Conservation (phyloP, 345 rosid species). For the Salix suchowensis region DNA sequence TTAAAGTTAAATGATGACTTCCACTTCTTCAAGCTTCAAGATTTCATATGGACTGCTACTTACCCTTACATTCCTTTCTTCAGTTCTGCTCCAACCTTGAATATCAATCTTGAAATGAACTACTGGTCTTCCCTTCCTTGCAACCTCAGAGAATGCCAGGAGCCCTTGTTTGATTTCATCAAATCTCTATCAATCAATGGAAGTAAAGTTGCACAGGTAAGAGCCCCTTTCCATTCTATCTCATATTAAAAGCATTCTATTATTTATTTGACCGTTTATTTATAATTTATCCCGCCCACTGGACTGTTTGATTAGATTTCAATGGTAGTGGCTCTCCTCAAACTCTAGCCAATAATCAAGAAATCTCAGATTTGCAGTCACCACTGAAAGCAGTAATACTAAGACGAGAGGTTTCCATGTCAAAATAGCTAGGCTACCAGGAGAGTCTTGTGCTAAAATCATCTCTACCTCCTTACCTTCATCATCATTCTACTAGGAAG, state of each 20-base stretch:
- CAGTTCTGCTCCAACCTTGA: slow-evolving; percentile 88
- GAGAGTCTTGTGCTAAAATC: background rate
- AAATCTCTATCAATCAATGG: slow-evolving; percentile 70
- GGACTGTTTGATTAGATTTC: background rate
- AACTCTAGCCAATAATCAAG: background rate
- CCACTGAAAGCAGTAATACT: background rate
- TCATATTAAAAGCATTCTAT: background rate
- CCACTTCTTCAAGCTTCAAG: background rate
- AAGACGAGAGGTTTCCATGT: background rate
- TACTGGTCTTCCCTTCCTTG: slow-evolving; percentile 90
- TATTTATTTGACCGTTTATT: background rate
- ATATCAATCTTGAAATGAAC: slow-evolving; percentile 97
- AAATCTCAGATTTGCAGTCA: background rate
- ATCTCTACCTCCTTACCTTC: background rate
- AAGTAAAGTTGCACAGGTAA: slow-evolving; percentile 73
- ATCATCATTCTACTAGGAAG: background rate
- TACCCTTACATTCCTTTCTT: slow-evolving; percentile 9
- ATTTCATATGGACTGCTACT: slow-evolving; percentile 2
- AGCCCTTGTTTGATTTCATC: slow-evolving; percentile 80
- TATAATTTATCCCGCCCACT: background rate
- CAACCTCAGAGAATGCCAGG: slow-evolving; percentile 84
- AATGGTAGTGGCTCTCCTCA: background rate
- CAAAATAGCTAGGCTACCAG: background rate
- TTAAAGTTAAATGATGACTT: background rate
- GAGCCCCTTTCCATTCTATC: slow-evolving; percentile 8